These are phyloP conservation scores for Casuarina cunninghamiana DNA, from an alignment of 306 rosid genomes.

Conservation along the genomic window DNA sequence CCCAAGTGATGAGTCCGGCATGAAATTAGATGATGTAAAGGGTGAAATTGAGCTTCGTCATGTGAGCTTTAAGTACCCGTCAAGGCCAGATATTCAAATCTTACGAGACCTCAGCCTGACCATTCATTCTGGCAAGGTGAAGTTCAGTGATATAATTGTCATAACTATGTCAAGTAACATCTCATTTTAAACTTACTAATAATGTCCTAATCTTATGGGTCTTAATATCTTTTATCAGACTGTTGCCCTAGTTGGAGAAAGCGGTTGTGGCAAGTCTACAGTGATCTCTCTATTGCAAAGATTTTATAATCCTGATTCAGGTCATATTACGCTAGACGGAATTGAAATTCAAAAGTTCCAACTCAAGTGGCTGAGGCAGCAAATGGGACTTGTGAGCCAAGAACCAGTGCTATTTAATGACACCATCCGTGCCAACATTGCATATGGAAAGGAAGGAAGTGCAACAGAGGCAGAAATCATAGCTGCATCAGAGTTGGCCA, in stretches of 20 bases:
- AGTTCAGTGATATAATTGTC: not conserved
- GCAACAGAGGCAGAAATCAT: slow-evolving; percentile 62
- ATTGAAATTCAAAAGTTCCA: slow-evolving; percentile 47
- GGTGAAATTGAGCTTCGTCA: slow-evolving; percentile 43
- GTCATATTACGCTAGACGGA: slow-evolving; percentile 59
- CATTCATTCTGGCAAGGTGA: slow-evolving; percentile 50
- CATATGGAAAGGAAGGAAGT: slow-evolving; percentile 64
- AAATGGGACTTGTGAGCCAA: slow-evolving; percentile 74
- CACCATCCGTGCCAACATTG: slow-evolving; percentile 55
- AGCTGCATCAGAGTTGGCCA: slow-evolving; percentile 63
- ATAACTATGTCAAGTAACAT: not conserved
- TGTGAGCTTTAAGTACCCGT: slow-evolving; percentile 43
- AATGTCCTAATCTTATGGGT: not conserved
- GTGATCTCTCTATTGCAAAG: slow-evolving; percentile 57
- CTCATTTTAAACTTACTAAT: not conserved
- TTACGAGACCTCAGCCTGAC: slow-evolving; percentile 40
- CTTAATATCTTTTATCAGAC: slow-evolving; percentile 39
- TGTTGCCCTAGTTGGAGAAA: slow-evolving; percentile 69
- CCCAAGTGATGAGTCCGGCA: slow-evolving; percentile 41
- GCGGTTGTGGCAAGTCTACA: slow-evolving; percentile 76
- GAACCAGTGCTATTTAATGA: slow-evolving; percentile 65
- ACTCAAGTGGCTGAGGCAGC: slow-evolving; percentile 61
- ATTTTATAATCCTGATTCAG: slow-evolving; percentile 67
- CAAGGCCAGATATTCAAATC: slow-evolving; percentile 42
- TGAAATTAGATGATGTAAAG: slow-evolving; percentile 31